Base-by-base conservation (phyloP, 208 protist genomes). In the Trypanosoma mega region DNA sequence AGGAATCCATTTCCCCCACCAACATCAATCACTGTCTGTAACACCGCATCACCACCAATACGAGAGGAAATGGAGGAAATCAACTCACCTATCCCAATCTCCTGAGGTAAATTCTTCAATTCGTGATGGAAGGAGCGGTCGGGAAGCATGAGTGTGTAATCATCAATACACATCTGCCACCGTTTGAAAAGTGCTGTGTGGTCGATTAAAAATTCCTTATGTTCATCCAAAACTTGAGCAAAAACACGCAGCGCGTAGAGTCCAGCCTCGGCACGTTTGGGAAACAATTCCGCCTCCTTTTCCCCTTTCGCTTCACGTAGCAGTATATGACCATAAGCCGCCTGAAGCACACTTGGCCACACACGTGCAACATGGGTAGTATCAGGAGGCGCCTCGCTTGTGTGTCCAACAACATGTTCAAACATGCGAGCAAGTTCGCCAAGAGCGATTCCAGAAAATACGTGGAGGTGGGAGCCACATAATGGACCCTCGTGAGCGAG, bases 1-100 rank as follows among this genome's bases (percentile, higher is more conserved):
- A 94, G 67, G 55, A 94, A 88, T 16, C 83, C 87, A 59, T 91
- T 91, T 29, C 87, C 87, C 7, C 83, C 87, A 29, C 83, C 83
- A 9, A 90, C 87, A 72, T 94, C 87, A 18, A 94, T 73, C 36
- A 94, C 69, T 18, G 46, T 63, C 9, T 66, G 16, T 36, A 72
- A 16, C 0, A 27, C 20, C 8, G 11, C 49, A 26, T 31, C 18
- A 31, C 31, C 29, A 2, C 44, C 50, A 5, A 48, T 21, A 53
- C 53, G 50, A 0, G 64, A 43, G 1, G 78, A 47, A 7, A 50
- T 12, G 11, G 44, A 65, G 0, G 43, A 51, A 11, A 90, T 43
- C 37, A 94, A 41, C 61, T 91, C 87, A 7, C 80, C 78, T 27
- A 94, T 85, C 12, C 76, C 79, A 47, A 92, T 77, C 55, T 94